Conservation (phyloP, 192 early-diverging fungal genomes). For the Coemansia sp. region DNA sequence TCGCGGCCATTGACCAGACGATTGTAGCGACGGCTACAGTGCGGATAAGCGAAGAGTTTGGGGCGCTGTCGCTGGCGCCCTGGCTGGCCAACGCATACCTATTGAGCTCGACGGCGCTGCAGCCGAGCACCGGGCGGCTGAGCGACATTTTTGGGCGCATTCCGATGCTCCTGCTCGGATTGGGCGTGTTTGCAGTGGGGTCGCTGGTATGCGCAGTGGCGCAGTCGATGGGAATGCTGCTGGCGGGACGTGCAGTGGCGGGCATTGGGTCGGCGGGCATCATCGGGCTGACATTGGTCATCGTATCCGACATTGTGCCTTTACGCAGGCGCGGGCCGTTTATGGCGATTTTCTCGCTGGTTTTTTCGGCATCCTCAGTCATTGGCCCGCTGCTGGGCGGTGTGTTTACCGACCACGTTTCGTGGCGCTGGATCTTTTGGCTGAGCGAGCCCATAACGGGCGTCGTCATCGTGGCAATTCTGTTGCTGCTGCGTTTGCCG, state of each 20-base stretch:
- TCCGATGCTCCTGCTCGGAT: conserved; percentile 54
- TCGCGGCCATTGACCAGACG: conserved; percentile 70
- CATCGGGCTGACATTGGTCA: conserved; percentile 62
- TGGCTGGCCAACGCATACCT: conserved; percentile 80
- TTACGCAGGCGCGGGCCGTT: conserved; percentile 64
- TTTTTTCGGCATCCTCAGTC: conserved; percentile 61
- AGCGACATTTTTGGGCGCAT: conserved; percentile 84
- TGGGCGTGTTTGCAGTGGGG: conserved; percentile 56
- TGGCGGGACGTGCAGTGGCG: conserved; percentile 61
- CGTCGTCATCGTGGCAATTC: conserved; percentile 48
- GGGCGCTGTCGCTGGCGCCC: conserved; percentile 57
- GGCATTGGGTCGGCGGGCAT: conserved; percentile 69
- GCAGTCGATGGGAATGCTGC: conserved; percentile 62
- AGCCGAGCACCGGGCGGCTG: conserved; percentile 75
- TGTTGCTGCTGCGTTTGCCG: conserved; percentile 43
- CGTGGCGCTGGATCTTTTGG: conserved; percentile 64
- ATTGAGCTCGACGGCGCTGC: conserved; percentile 70
- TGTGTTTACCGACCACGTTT: conserved; percentile 55
- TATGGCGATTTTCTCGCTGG: conserved; percentile 58
- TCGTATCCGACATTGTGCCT: conserved; percentile 71
- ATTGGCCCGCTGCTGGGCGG: conserved; percentile 62
- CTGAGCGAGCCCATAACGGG: conserved; percentile 56
- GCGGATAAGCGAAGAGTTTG: conserved; percentile 61
- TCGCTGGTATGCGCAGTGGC: conserved; percentile 58
- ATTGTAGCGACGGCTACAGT: conserved; percentile 70